Evolutionary conservation across 2,329 filamentous ascomycete genomes (phyloP).

Genomic region (Xylaria sp.): DNA sequence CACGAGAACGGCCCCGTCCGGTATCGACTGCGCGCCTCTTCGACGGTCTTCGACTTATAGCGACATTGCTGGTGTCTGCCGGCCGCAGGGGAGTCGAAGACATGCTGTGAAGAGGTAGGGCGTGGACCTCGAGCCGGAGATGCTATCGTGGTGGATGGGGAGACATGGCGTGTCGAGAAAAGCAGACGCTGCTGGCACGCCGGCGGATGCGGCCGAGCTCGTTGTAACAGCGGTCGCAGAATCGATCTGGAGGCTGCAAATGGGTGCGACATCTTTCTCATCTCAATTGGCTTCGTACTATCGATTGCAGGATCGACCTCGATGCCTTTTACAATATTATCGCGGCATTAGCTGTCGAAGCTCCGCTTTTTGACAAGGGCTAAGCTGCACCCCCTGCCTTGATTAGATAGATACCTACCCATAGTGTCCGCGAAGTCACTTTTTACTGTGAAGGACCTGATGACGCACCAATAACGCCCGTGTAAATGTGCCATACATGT

Average conservation of each 20-base stretch:
- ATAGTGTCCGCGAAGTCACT: background rate
- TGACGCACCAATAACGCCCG: conserved; percentile 21
- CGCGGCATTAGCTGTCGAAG: conserved; percentile 14
- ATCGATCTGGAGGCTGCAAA: conserved; percentile 40
- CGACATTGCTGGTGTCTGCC: conserved; percentile 49
- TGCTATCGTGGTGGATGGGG: conserved; percentile 19
- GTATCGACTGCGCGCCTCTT: conserved; percentile 68
- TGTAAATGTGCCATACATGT: background rate
- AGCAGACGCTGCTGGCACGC: conserved; percentile 33
- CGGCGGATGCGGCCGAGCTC: conserved; percentile 13
- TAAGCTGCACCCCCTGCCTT: background rate
- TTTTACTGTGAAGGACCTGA: conserved; percentile 6
- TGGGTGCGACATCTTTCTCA: conserved; percentile 42
- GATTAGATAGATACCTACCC: conserved; percentile 9
- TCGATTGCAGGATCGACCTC: conserved; percentile 8
- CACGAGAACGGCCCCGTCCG: conserved; percentile 84
- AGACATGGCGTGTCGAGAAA: conserved; percentile 33
- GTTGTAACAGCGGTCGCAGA: conserved; percentile 38
- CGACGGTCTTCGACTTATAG: conserved; percentile 63
- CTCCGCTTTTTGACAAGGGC: conserved; percentile 9
- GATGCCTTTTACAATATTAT: background rate
- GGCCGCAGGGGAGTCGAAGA: background rate
- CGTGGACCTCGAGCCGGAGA: conserved; percentile 21
- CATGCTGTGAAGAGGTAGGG: conserved; percentile 4
- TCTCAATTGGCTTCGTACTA: conserved; percentile 13